These are phyloP conservation scores for Tricholoma matsutake DNA, from an alignment of 768 basidiomycete species.

Conservation along the genomic window DNA sequence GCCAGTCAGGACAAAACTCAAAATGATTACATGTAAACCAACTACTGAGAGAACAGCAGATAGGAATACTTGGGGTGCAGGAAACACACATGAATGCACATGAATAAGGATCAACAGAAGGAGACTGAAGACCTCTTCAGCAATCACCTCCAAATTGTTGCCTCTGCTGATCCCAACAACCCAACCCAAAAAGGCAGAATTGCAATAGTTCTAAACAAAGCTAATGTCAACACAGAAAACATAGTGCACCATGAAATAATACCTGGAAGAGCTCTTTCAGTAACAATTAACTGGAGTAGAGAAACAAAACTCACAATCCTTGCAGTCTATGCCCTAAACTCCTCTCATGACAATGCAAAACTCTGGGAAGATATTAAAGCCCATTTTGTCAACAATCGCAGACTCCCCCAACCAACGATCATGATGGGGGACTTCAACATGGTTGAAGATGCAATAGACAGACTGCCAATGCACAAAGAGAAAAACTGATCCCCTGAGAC, in stretches of 20 bases:
- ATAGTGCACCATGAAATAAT: not conserved
- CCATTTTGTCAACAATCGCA: constrained; percentile 3
- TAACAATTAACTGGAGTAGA: not conserved
- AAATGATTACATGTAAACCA: not conserved
- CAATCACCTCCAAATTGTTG: not conserved
- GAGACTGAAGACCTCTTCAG: constrained; percentile 2
- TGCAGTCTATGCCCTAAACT: constrained; percentile 36
- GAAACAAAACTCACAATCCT: constrained; percentile 21
- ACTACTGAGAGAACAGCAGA: constrained; percentile 20
- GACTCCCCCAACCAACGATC: constrained; percentile 23
- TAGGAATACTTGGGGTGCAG: constrained; percentile 19
- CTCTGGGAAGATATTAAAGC: constrained; percentile 27
- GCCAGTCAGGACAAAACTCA: not conserved
- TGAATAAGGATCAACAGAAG: constrained; percentile 13
- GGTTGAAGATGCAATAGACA: constrained; percentile 34
- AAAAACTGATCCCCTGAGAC: not conserved
- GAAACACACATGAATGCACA: constrained; percentile 30
- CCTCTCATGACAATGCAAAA: constrained; percentile 15
- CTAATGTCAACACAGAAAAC: not conserved
- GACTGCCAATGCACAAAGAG: constrained; percentile 21
- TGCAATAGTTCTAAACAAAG: not conserved
- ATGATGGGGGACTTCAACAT: constrained; percentile 41
- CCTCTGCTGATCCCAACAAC: not conserved
- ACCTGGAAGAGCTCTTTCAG: not conserved
- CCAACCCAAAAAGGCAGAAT: not conserved